phyloP scores from a whole-genome alignment of 2,329 filamentous ascomycete genomes.

The Penicillium glabrum region DNA sequence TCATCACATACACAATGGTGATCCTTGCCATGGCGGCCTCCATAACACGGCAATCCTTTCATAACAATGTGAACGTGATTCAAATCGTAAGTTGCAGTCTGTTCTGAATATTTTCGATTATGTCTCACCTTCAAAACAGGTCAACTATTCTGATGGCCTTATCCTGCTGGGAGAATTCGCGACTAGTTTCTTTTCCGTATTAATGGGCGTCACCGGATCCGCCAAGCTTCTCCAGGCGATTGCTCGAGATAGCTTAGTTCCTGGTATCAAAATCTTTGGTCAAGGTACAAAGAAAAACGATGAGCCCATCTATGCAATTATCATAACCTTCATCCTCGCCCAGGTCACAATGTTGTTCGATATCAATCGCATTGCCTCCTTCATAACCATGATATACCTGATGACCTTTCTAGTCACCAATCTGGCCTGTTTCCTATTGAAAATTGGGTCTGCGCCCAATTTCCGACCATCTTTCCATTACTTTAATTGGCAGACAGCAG shows the following conservation, averaged over 20 bases:
- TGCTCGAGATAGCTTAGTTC: constrained; percentile 74
- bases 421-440: constrained; percentile 80
- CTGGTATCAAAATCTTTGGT: constrained; percentile 71
- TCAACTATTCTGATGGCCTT: constrained; percentile 71
- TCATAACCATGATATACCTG: constrained; percentile 88
- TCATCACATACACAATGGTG: constrained; percentile 72
- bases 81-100: constrained; percentile 55
- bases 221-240: constrained; percentile 83
- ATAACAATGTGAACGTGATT: constrained; percentile 75
- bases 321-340: constrained; percentile 72
- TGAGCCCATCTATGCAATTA: constrained; percentile 73
- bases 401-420: constrained; percentile 93
- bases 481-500: constrained; percentile 82
- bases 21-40: constrained; percentile 76
- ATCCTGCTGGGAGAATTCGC: constrained; percentile 81
- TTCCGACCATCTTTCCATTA: constrained; percentile 87
- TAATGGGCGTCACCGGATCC: constrained; percentile 85
- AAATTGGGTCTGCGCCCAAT: constrained; percentile 84
- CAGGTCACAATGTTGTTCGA: constrained; percentile 80
- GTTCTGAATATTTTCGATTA: background rate
- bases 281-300: constrained; percentile 71
- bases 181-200: constrained; percentile 77
- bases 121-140: constrained; percentile 40
- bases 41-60: constrained; percentile 71
- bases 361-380: constrained; percentile 83